phyloP scores from a whole-genome alignment of 495 filamentous ascomycete genomes.

The Haplographium delicatum region DNA sequence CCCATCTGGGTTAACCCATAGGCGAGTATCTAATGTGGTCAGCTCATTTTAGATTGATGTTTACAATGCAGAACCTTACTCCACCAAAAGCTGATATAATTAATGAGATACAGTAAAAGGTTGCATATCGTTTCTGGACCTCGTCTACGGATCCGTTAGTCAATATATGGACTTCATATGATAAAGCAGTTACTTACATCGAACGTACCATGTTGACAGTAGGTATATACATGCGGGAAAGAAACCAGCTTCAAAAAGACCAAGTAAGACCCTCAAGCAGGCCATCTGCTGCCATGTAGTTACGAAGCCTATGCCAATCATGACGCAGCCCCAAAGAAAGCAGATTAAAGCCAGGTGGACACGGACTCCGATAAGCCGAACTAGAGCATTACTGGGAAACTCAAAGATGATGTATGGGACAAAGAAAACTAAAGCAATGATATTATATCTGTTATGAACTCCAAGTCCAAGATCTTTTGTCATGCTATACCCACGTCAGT shows the following conservation, averaged over 20 bases:
- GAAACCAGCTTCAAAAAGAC: slow-evolving; percentile 59
- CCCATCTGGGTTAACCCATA: slow-evolving; percentile 56
- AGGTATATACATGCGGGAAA: too few species aligned
- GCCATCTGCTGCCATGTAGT: slow-evolving; percentile 44
- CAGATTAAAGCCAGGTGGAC: slow-evolving; percentile 48
- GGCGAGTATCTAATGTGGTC: too few species aligned
- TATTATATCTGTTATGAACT: neutral
- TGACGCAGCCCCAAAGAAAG: slow-evolving; percentile 37
- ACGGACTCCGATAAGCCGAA: slow-evolving; percentile 56
- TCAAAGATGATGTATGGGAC: slow-evolving; percentile 61
- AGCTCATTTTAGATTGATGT: too few species aligned
- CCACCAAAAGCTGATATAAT: too few species aligned
- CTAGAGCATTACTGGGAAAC: slow-evolving; percentile 48
- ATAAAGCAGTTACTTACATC: too few species aligned
- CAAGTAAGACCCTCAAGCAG: slow-evolving; percentile 51
- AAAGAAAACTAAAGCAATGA: slow-evolving; percentile 53
- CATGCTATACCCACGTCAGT: too few species aligned
- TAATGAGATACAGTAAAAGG: too few species aligned
- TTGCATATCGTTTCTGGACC: too few species aligned
- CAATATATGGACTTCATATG: too few species aligned
- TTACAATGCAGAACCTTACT: too few species aligned
- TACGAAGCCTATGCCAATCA: slow-evolving; percentile 48
- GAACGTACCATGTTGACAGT: too few species aligned
- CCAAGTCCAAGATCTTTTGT: neutral
- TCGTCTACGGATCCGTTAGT: too few species aligned